Evolutionary conservation across 2,329 filamentous ascomycete genomes (phyloP).

Genomic region (Sarocladium kiliense): DNA sequence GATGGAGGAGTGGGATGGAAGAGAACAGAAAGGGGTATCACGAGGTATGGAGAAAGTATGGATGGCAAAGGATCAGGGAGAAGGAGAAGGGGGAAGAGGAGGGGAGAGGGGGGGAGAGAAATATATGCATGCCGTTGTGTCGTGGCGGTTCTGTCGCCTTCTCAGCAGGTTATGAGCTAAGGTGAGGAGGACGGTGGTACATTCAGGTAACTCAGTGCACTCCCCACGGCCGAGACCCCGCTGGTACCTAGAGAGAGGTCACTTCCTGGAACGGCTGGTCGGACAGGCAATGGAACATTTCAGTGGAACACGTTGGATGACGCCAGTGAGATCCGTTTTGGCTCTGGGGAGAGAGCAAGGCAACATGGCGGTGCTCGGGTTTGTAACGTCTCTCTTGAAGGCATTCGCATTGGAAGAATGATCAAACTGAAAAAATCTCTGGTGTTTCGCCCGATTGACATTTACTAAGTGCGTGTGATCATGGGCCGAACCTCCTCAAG

Average conservation of each 20-base stretch:
- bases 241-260: background rate
- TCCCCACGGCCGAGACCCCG: background rate
- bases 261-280: conserved; percentile 2
- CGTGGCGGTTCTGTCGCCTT: conserved; percentile 6
- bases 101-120: background rate
- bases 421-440: too few species aligned
- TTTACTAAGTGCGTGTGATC: too few species aligned
- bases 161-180: background rate
- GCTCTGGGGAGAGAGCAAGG: too few species aligned
- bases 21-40: conserved; percentile 10
- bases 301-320: background rate
- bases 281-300: background rate
- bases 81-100: background rate
- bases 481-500: too few species aligned
- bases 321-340: background rate
- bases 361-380: too few species aligned
- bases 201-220: background rate
- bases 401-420: too few species aligned
- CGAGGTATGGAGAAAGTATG: background rate
- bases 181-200: background rate
- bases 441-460: too few species aligned
- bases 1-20: background rate
- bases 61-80: background rate
- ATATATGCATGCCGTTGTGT: conserved; percentile 2
- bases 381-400: too few species aligned